Percentiles rank a stretch among this genome's conserved stretches.
These are phyloP conservation scores for Russula sp. DNA, from an alignment of 768 basidiomycete genomes.

Conservation along the genomic window DNA sequence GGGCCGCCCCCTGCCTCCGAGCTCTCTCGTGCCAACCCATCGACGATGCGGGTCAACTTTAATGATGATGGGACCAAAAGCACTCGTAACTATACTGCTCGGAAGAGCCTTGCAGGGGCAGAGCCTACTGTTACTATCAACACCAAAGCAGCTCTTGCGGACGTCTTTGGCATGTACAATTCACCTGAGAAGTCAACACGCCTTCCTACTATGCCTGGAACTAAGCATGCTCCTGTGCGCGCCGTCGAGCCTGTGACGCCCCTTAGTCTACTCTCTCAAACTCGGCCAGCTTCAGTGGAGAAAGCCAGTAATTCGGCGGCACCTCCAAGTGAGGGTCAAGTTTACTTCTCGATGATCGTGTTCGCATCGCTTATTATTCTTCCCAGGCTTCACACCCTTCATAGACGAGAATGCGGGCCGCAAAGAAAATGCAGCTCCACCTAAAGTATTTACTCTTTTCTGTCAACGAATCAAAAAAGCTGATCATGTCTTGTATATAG, in stretches of 20 bases:
- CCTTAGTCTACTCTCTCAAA: conserved; percentile 20
- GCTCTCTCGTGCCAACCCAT: conserved; percentile 14
- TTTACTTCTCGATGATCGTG: not conserved
- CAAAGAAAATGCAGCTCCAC: conserved; percentile 36
- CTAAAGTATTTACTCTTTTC: conserved; percentile 15
- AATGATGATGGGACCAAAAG: conserved; percentile 49
- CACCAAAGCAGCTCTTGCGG: conserved; percentile 89
- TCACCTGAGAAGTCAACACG: conserved; percentile 72
- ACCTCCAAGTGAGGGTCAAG: conserved; percentile 30
- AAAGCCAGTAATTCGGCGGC: conserved; percentile 28
- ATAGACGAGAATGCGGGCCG: conserved; percentile 49
- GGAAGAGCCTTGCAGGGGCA: conserved; percentile 41
- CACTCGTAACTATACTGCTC: conserved; percentile 31
- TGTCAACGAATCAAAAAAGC: not conserved
- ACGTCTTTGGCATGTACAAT: conserved; percentile 96
- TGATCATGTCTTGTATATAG: conserved; percentile 29
- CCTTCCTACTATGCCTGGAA: conserved; percentile 42
- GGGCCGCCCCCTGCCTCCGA: conserved; percentile 47
- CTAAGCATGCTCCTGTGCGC: conserved; percentile 65
- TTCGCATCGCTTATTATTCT: not conserved
- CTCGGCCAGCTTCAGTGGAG: conserved; percentile 24
- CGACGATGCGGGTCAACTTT: conserved; percentile 41
- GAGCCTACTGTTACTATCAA: conserved; percentile 94
- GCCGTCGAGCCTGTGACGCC: conserved; percentile 53
- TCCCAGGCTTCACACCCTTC: conserved; percentile 58